A percentile compares a stretch with the other conserved stretches of the same genome.
Evolutionary conservation across 805 yeast genomes (phyloP).

Genomic region (Priceomyces carsonii): DNA sequence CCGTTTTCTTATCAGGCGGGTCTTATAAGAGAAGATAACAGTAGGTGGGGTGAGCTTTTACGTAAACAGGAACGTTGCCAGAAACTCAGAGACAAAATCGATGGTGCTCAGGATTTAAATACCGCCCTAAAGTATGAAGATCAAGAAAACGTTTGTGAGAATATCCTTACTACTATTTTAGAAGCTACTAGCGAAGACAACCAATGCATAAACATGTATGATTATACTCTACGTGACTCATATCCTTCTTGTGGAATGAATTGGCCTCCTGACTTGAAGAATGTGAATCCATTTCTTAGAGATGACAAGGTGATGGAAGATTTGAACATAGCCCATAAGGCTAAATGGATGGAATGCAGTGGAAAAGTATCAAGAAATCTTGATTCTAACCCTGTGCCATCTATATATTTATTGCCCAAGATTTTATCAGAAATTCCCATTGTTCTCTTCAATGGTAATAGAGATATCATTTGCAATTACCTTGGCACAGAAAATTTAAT

Average conservation of each 20-base stretch:
- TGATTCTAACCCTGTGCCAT: slow-evolving; percentile 51
- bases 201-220: slow-evolving; percentile 82
- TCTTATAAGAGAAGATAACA: slow-evolving; percentile 45
- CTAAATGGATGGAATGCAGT: slow-evolving; percentile 79
- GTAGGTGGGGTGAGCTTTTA: slow-evolving; percentile 42
- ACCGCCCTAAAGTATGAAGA: slow-evolving; percentile 19
- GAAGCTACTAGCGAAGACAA: slow-evolving; percentile 38
- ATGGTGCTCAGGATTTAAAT: slow-evolving; percentile 18
- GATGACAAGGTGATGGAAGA: slow-evolving; percentile 45
- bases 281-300: slow-evolving; percentile 53
- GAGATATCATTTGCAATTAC: slow-evolving; percentile 86
- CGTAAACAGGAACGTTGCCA: slow-evolving; percentile 62
- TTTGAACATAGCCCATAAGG: slow-evolving; percentile 47
- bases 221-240: slow-evolving; percentile 65
- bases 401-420: slow-evolving; percentile 67
- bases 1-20: slow-evolving; percentile 68
- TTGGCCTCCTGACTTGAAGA: slow-evolving; percentile 75
- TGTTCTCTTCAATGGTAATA: slow-evolving; percentile 80
- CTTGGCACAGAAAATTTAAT: slow-evolving; percentile 72
- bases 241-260: slow-evolving; percentile 88
- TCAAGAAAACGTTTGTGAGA: slow-evolving; percentile 46
- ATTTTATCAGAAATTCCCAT: slow-evolving; percentile 61
- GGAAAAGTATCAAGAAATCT: slow-evolving; percentile 54
- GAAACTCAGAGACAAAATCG: slow-evolving; percentile 40
- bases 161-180: slow-evolving; percentile 42